phyloP scores from a whole-genome alignment of 2,329 filamentous ascomycete species.

The Xylaria digitata region DNA sequence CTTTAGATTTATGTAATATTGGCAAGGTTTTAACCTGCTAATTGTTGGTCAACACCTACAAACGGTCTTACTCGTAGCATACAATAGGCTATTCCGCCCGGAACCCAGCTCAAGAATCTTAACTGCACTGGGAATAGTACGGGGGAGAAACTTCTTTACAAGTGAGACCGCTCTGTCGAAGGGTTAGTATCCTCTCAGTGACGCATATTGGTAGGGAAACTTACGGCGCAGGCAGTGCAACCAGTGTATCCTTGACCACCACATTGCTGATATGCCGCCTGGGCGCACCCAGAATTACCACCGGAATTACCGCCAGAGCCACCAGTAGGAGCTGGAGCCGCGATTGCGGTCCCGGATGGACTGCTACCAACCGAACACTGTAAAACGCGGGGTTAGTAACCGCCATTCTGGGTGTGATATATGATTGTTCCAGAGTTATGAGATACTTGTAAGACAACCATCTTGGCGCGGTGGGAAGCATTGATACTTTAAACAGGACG shows the following conservation, averaged over 20 bases:
- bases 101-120: slow-evolving; percentile 20
- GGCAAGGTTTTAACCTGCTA: not conserved
- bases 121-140: slow-evolving; percentile 55
- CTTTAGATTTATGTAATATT: not conserved
- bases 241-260: slow-evolving; percentile 56
- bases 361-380: slow-evolving; percentile 51
- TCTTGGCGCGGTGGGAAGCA: not conserved
- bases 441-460: too few relatives aligned
- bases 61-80: not conserved
- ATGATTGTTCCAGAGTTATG: not conserved
- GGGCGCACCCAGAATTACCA: slow-evolving; percentile 48
- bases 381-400: not conserved
- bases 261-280: slow-evolving; percentile 54
- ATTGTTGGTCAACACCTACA: not conserved
- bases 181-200: slow-evolving; percentile 26
- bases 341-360: slow-evolving; percentile 45
- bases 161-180: slow-evolving; percentile 47
- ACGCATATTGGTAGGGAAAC: slow-evolving; percentile 30
- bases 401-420: not conserved
- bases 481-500: not conserved
- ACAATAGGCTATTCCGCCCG: not conserved
- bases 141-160: slow-evolving; percentile 54
- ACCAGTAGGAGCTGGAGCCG: slow-evolving; percentile 20
- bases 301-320: slow-evolving; percentile 19
- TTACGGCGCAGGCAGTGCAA: slow-evolving; percentile 55